Conservation (phyloP, 2,329 filamentous ascomycete species). For the Rhexocercosporidium sp. region DNA sequence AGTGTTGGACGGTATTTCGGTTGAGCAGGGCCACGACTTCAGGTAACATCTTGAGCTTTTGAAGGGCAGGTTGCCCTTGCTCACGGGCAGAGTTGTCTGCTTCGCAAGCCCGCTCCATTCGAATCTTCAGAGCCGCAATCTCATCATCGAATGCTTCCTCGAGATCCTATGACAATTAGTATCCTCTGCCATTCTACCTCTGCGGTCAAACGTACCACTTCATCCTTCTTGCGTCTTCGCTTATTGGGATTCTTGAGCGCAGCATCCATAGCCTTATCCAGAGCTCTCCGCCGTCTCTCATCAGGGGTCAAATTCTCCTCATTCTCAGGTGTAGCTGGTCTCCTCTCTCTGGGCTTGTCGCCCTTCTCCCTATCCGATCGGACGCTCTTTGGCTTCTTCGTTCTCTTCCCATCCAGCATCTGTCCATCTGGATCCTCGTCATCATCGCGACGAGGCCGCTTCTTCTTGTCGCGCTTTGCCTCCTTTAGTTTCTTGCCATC, state of each 20-base stretch:
- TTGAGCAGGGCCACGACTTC: conserved; percentile 89
- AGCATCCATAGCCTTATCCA: conserved; percentile 87
- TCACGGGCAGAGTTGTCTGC: conserved; percentile 84
- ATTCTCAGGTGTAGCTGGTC: conserved; percentile 67
- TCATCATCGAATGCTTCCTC: conserved; percentile 90
- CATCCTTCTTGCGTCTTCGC: conserved; percentile 74
- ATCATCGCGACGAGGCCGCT: conserved; percentile 61
- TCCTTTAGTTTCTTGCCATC: conserved; percentile 73
- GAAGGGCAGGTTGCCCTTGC: conserved; percentile 78
- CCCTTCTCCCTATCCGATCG: conserved; percentile 50
- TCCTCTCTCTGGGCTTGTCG: conserved; percentile 44
- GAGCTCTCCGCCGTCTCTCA: conserved; percentile 80
- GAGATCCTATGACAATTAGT: conserved; percentile 66
- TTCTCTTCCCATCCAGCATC: conserved; percentile 58
- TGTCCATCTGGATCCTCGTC: conserved; percentile 53
- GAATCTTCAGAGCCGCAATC: conserved; percentile 83
- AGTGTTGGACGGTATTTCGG: conserved; percentile 82
- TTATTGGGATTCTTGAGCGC: conserved; percentile 83
- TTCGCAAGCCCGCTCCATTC: conserved; percentile 90
- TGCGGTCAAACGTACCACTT: conserved; percentile 69
- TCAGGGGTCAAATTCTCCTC: conserved; percentile 84
- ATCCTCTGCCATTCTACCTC: neutral
- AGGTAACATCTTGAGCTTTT: conserved; percentile 93
- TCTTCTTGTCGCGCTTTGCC: conserved; percentile 69
- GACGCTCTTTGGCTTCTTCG: conserved; percentile 44